Conservation (phyloP, 1,139 yeast genomes). For the Yamadazyma triangularis region DNA sequence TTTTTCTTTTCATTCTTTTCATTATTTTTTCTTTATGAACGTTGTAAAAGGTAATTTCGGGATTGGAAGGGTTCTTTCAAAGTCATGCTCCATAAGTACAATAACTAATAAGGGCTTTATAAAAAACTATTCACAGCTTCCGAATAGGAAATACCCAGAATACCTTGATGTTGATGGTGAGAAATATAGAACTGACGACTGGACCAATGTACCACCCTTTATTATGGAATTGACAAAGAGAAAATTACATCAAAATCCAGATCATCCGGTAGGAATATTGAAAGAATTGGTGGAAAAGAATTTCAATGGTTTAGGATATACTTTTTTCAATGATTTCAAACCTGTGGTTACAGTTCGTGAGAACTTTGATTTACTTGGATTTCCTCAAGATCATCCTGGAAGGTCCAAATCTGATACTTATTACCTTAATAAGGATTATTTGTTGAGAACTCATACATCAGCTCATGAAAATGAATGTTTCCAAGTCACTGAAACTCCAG, state of each 20-base stretch:
- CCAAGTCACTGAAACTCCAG: constrained; percentile 62
- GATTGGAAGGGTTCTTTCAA: too few relatives aligned
- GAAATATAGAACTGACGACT: constrained; percentile 58
- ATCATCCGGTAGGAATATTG: constrained; percentile 89
- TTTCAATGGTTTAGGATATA: constrained; percentile 65
- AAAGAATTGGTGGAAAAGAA: constrained; percentile 67
- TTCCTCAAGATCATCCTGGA: constrained; percentile 91
- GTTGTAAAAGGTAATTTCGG: too few relatives aligned
- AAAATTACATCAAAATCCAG: constrained; percentile 63
- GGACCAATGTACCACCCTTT: constrained; percentile 83
- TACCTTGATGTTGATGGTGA: constrained; percentile 45
- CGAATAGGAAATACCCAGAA: constrained; percentile 21
- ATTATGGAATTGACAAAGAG: constrained; percentile 68
- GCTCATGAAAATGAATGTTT: constrained; percentile 94
- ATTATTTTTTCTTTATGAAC: too few relatives aligned
- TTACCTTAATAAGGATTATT: constrained; percentile 66
- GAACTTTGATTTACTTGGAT: constrained; percentile 88
- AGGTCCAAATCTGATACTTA: constrained; percentile 91
- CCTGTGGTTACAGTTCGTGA: constrained; percentile 81
- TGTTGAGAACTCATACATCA: constrained; percentile 90
- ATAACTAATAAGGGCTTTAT: too few relatives aligned
- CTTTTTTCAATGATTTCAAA: constrained; percentile 73
- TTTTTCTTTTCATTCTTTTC: too few relatives aligned
- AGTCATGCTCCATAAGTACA: too few relatives aligned
- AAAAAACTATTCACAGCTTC: too few relatives aligned